These are phyloP conservation scores for Trichocladium antarcticum DNA, from an alignment of 495 filamentous ascomycete genomes.

Conservation along the genomic window DNA sequence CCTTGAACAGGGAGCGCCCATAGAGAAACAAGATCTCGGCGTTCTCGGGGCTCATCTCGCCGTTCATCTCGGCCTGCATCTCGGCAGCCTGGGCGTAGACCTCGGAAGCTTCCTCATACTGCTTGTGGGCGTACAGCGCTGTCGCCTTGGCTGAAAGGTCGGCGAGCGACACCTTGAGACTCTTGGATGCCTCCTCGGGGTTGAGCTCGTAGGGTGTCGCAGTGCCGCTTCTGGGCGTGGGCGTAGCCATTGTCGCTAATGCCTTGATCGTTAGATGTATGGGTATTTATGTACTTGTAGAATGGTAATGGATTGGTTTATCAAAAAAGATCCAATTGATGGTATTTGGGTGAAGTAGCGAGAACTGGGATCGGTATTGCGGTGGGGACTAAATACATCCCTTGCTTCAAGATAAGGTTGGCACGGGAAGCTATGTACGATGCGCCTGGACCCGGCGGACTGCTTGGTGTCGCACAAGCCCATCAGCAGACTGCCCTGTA, in stretches of 20 bases:
- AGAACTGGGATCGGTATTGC: neutral
- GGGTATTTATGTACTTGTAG: neutral
- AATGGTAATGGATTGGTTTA: neutral
- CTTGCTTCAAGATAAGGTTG: neutral
- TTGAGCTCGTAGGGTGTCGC: conserved; percentile 28
- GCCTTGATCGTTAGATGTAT: neutral
- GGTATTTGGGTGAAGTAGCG: neutral
- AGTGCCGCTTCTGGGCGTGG: conserved; percentile 20
- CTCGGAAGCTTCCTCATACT: conserved; percentile 74
- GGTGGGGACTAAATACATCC: neutral
- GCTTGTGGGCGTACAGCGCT: conserved; percentile 66
- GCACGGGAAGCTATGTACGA: too few species aligned
- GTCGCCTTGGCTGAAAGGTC: conserved; percentile 45
- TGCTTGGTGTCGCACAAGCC: too few species aligned
- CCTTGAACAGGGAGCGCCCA: conserved; percentile 82
- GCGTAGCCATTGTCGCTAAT: conserved; percentile 18
- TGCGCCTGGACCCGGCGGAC: too few species aligned
- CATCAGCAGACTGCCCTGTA: too few species aligned
- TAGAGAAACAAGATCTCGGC: conserved; percentile 90
- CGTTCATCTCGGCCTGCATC: conserved; percentile 81
- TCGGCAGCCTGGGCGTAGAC: conserved; percentile 79
- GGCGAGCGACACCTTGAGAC: conserved; percentile 45
- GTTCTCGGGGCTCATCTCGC: conserved; percentile 79
- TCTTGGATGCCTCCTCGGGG: conserved; percentile 33
- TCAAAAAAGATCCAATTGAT: neutral